Evolutionary conservation across 2,329 filamentous ascomycete genomes (phyloP), one percentile per base, ranked within the genome.

Genomic region (Claviceps sp.): DNA sequence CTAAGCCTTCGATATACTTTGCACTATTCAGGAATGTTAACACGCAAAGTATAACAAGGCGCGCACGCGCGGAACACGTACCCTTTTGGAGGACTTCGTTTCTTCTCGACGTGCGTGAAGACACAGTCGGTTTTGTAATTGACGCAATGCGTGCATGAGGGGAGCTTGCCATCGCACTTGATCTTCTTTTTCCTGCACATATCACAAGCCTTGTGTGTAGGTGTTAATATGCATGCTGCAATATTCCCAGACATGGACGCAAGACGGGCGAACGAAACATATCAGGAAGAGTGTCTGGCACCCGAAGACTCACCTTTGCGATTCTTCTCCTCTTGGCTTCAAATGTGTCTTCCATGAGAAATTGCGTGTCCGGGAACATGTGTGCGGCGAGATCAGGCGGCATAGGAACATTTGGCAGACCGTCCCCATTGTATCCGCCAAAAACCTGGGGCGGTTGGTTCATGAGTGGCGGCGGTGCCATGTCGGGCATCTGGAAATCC

Each of bases 121-220:
- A 95, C 81, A 67, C 91, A 98, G 61, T 95, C 89, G 5, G 90
- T 96, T 76, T 96, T 96, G 75, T 96, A 96, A 68, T 96, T 97
- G 67, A 86, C 85, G 68, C 91, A 98, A 70, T 97, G 93, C 7
- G 88, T 90, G 70, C 93, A 98, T 55, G 89, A 83, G 40, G 93
- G 91, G 70, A 95, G 81, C 71, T 94, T 95, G 59, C 93, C 91
- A 65, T 97, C 93, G 69, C 91, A 97, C 72, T 97, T 97, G 70
- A 97, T 93, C 76, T 91, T 95, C 70, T 88, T 90, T 72, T 95
- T 95, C 61, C 90, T 79, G 66, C 91, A 97, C 89, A 95, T 94
- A 62, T 95, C 90, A 71, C 89, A 95, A 50, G 89, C 89, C 86
- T 90, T 56, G 22, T 40, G 55, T 24, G n/a, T 42, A n/a, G n/a